Percentiles rank a stretch among this genome's conserved stretches.
Conservation (phyloP, 305 asterid genomes). For the Andrographis paniculata region DNA sequence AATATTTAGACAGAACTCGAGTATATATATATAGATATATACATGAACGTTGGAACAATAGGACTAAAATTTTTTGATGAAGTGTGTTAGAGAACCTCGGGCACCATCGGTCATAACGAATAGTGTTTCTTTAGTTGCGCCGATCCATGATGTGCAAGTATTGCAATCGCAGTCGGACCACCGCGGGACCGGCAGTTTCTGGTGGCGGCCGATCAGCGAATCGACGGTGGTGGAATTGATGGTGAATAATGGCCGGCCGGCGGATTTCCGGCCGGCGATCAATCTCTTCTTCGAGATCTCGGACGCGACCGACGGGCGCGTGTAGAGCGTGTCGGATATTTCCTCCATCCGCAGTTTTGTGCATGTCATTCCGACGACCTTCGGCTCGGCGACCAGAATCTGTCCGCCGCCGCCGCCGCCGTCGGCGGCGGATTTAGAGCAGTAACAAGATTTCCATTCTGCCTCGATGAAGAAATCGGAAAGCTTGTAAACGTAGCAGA, state of each 20-base stretch:
- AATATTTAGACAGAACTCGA: too few relatives aligned
- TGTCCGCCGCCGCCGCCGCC: slow-evolving; percentile 63
- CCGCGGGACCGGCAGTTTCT: slow-evolving; percentile 39
- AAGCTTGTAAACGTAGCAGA: slow-evolving; percentile 56
- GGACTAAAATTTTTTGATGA: not conserved
- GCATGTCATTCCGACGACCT: slow-evolving; percentile 45
- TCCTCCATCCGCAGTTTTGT: slow-evolving; percentile 65
- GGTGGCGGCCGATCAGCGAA: slow-evolving; percentile 47
- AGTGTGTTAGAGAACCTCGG: slow-evolving; percentile 28
- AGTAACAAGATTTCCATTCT: slow-evolving; percentile 79
- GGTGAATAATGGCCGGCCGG: slow-evolving; percentile 34
- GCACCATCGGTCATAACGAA: slow-evolving; percentile 70
- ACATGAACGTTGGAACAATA: not conserved
- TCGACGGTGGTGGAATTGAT: slow-evolving; percentile 57
- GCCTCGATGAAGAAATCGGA: slow-evolving; percentile 64
- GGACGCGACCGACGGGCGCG: slow-evolving; percentile 52
- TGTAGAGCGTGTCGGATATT: slow-evolving; percentile 82
- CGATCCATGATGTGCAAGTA: slow-evolving; percentile 67
- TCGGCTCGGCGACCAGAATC: slow-evolving; percentile 21
- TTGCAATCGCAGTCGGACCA: slow-evolving; percentile 95
- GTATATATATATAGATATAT: too few relatives aligned
- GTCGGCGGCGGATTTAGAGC: slow-evolving; percentile 49
- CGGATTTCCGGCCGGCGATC: slow-evolving; percentile 10
- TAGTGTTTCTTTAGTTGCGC: slow-evolving; percentile 42
- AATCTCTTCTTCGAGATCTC: slow-evolving; percentile 48